phyloP scores from a whole-genome alignment of 2,329 filamentous ascomycete genomes.

The Colletotrichum graminicola region DNA sequence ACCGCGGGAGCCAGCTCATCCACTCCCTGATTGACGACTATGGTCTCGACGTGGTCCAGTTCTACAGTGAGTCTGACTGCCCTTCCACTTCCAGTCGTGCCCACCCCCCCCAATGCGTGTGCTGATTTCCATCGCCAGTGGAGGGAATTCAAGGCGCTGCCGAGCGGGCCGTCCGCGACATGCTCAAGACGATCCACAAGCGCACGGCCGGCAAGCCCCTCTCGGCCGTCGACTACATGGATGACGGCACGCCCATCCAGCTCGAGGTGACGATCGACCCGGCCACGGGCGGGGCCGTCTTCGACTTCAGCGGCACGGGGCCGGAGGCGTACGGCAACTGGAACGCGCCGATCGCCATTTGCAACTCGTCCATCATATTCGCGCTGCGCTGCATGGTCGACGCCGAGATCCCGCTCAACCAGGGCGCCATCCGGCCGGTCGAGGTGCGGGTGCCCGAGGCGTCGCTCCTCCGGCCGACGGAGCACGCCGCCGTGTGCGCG shows the following conservation, averaged over 20 bases:
- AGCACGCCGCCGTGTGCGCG: conserved; percentile 51
- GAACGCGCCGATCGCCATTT: conserved; percentile 50
- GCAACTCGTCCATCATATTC: conserved; percentile 52
- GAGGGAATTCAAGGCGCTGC: conserved; percentile 84
- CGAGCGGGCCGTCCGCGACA: conserved; percentile 78
- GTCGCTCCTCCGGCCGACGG: conserved; percentile 51
- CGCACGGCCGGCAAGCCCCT: conserved; percentile 79
- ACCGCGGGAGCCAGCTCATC: conserved; percentile 84
- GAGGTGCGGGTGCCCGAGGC: conserved; percentile 78
- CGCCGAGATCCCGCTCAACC: conserved; percentile 52
- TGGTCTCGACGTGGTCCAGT: conserved; percentile 77
- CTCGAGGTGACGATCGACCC: conserved; percentile 82
- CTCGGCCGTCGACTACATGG: conserved; percentile 84
- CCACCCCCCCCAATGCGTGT: neutral
- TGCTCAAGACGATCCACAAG: conserved; percentile 78
- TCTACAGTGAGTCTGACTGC: conserved; percentile 51
- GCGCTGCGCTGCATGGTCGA: conserved; percentile 51
- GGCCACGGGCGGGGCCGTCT: conserved; percentile 79
- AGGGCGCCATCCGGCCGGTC: conserved; percentile 77
- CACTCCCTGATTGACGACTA: conserved; percentile 79
- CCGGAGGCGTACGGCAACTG: conserved; percentile 49
- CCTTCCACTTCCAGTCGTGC: neutral
- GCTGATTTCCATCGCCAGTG: conserved; percentile 57
- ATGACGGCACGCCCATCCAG: conserved; percentile 83
- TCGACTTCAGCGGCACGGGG: conserved; percentile 57